phyloP scores from a whole-genome alignment of 768 basidiomycete species.

The Hirschioporus abietinus region DNA sequence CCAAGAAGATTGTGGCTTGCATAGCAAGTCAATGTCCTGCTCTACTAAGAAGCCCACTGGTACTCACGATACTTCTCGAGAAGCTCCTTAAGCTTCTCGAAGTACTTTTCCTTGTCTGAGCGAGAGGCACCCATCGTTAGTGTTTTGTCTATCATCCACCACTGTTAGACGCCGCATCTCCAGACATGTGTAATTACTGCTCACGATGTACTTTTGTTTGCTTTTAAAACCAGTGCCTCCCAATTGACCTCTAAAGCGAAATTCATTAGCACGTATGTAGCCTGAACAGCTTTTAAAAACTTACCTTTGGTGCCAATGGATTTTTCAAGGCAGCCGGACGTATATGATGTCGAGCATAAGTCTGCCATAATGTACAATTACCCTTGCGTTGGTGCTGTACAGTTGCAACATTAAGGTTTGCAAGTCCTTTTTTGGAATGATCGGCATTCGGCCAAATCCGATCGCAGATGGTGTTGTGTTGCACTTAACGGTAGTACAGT shows the following conservation, averaged over 20 bases:
- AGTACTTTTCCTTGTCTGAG: constrained; percentile 88
- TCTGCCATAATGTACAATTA: constrained; percentile 16
- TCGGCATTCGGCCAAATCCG: too few relatives aligned
- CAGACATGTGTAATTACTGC: constrained; percentile 23
- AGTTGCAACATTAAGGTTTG: constrained; percentile 22
- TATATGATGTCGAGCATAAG: constrained; percentile 14
- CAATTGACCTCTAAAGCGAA: constrained; percentile 74
- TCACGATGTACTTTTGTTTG: constrained; percentile 11
- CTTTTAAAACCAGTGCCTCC: constrained; percentile 62
- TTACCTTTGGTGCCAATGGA: constrained; percentile 84
- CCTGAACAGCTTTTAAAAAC: constrained; percentile 17
- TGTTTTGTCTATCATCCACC: constrained; percentile 17
- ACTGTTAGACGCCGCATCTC: constrained; percentile 19
- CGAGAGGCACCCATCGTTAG: constrained; percentile 85
- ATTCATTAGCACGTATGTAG: constrained; percentile 11
- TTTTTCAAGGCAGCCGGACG: constrained; percentile 80
- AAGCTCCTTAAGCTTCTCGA: constrained; percentile 89
- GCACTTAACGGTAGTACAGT: too few relatives aligned
- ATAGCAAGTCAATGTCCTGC: not conserved
- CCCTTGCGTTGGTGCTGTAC: constrained; percentile 11
- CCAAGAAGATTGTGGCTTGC: constrained; percentile 93
- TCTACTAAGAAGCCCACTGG: not conserved
- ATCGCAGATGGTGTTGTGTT: too few relatives aligned
- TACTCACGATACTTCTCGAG: constrained; percentile 81
- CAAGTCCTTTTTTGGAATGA: constrained; percentile 7